Percentiles rank a stretch among this genome's conserved stretches.
These are phyloP conservation scores for Mycena vitilis DNA, from an alignment of 768 basidiomycete genomes.

Conservation along the genomic window DNA sequence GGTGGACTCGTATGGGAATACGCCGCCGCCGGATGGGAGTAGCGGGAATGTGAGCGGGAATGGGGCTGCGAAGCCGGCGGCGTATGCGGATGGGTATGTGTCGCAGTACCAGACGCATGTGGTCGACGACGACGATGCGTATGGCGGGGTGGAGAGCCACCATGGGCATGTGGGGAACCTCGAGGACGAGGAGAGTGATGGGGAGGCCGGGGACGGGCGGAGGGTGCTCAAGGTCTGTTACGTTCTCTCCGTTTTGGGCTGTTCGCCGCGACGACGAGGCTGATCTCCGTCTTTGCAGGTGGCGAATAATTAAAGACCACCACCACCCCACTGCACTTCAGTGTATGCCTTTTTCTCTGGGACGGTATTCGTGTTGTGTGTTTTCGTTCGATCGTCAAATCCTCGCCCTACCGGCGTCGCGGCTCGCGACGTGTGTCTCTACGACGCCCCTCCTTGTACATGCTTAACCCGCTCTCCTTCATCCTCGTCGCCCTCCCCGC, in stretches of 20 bases:
- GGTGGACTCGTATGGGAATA: slow-evolving; percentile 21
- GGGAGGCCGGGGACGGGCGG: slow-evolving; percentile 18
- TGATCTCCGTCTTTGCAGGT: slow-evolving; percentile 13
- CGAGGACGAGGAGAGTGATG: slow-evolving; percentile 23
- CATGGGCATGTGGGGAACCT: slow-evolving; percentile 33
- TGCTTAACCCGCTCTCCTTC: not conserved
- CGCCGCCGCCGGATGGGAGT: slow-evolving; percentile 7
- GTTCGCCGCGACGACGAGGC: too few species aligned
- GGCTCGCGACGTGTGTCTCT: not conserved
- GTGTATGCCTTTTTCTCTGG: not conserved
- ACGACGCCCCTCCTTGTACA: slow-evolving; percentile 1
- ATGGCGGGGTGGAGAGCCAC: slow-evolving; percentile 39
- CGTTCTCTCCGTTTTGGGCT: not conserved
- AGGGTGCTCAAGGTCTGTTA: slow-evolving; percentile 35
- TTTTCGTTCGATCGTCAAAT: not conserved
- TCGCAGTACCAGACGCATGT: slow-evolving; percentile 38
- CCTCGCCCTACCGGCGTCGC: not conserved
- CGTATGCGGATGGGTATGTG: slow-evolving; percentile 36
- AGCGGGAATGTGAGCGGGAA: not conserved
- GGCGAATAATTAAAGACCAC: slow-evolving; percentile 17
- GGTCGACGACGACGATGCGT: slow-evolving; percentile 38
- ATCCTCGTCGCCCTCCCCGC: not conserved
- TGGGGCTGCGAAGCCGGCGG: slow-evolving; percentile 2
- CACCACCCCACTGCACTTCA: not conserved
- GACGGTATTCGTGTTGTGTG: slow-evolving; percentile 9